A percentile compares a stretch with the other conserved stretches of the same genome.
These are phyloP conservation scores for Metschnikowia koreensis DNA, from an alignment of 805 yeast species.

Conservation along the genomic window DNA sequence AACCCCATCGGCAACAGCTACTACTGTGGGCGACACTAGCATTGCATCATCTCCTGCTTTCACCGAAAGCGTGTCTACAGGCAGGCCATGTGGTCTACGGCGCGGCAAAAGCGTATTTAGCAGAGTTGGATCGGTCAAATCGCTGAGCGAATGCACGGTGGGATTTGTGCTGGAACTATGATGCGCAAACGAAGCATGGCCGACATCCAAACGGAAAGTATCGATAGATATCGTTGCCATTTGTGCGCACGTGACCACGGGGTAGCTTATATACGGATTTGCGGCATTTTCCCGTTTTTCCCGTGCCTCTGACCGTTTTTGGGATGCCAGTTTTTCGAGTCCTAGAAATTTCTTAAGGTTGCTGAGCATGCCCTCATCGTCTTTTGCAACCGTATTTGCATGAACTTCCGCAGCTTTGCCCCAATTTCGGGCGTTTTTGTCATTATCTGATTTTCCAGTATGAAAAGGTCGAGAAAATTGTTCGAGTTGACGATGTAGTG, in stretches of 20 bases:
- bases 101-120: conserved; percentile 46
- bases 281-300: conserved; percentile 22
- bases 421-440: too few species aligned
- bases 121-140: conserved; percentile 48
- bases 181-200: conserved; percentile 47
- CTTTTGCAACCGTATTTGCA: background rate
- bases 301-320: conserved; percentile 18
- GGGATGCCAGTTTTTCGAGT: conserved; percentile 6
- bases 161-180: conserved; percentile 42
- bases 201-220: conserved; percentile 41
- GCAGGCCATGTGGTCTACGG: conserved; percentile 52
- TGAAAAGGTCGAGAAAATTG: too few species aligned
- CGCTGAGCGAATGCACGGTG: conserved; percentile 47
- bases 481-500: too few species aligned
- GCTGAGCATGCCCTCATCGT: conserved; percentile 4
- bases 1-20: conserved; percentile 58
- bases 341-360: conserved; percentile 9
- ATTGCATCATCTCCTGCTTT: conserved; percentile 59
- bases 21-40: conserved; percentile 50
- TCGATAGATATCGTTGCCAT: conserved; percentile 33
- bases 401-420: too few species aligned
- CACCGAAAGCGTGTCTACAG: conserved; percentile 50
- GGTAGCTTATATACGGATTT: conserved; percentile 41
- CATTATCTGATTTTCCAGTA: too few species aligned
- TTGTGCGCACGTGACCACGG: conserved; percentile 40